Base-by-base conservation (phyloP, 164 flowering plant genomes). In the Dillenia turbinata region DNA sequence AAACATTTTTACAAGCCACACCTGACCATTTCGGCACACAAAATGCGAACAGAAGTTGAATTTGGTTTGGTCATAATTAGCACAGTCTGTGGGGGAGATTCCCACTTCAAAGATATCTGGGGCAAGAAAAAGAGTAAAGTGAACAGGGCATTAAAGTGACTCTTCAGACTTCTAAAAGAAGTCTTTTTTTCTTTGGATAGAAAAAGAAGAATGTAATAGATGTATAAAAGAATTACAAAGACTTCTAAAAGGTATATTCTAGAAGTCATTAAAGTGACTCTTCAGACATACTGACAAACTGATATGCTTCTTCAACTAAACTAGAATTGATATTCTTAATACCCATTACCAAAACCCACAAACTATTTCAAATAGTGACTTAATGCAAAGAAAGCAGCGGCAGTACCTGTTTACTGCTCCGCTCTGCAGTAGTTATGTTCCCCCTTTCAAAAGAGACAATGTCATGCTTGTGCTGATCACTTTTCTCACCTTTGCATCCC, bases 391-490 rank as follows among this genome's bases (percentile, higher is more conserved):
- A 62, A 55, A 26, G 19, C 12, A 55, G 14, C 46, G 47, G 19
- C 19, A 52, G 56, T 81, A 91, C 99, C 97, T 95, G 97, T 69
- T 82, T 92, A 81, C 99, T 95, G 77, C 94, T 95, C 63, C 97
- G 90, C 64, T 75, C 89, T 59, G 96, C 96, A 40, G 97, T 89
- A 43, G 92, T 86, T 72, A 95, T 95, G 71, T 95, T 82, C 63
- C 99, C 99, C 77, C 79, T 89, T 74, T 88, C 99, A 76, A 95
- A 95, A 55, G 97, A 95, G 66, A 95, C 99, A 66, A 95, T 71
- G 33, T 92, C 96, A 73, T 95, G 97, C 70, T 89, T 95, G 76
- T 90, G 92, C 78, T 87, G 96, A 74, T 94, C 92, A 77, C 76
- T 82, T 59, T 78, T 76, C 45, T 79, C 83, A 58, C 96, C 96